These are phyloP conservation scores for Neoascochyta sp. DNA, from an alignment of 2,329 filamentous ascomycete species.

Conservation along the genomic window DNA sequence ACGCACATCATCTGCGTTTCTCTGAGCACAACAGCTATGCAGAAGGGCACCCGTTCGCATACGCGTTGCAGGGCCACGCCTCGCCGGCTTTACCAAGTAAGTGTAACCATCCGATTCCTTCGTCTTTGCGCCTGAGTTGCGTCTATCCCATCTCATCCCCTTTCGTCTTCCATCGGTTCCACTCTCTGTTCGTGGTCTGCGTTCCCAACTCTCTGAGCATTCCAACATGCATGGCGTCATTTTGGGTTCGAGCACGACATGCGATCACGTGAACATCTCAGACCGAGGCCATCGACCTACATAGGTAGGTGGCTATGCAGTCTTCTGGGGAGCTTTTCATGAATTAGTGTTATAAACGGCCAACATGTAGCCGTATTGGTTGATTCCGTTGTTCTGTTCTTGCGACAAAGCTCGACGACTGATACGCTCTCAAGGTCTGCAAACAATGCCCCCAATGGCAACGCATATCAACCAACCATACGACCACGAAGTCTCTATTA, in stretches of 20 bases:
- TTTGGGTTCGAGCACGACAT: conserved; percentile 14
- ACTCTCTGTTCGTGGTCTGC: conserved; percentile 11
- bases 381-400: conserved; percentile 4
- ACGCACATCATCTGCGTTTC: conserved; percentile 12
- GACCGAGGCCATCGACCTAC: conserved; percentile 11
- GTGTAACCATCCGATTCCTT: conserved; percentile 7
- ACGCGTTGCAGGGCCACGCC: conserved; percentile 21
- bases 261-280: conserved; percentile 18
- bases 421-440: conserved; percentile 26
- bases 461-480: conserved; percentile 21
- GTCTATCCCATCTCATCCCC: too few relatives aligned
- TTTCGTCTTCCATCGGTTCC: conserved; percentile 3
- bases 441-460: conserved; percentile 29
- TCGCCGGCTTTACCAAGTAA: conserved; percentile 21
- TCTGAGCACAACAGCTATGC: conserved; percentile 15
- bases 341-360: too few relatives aligned
- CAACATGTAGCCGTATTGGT: conserved; percentile 2
- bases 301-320: conserved; percentile 19
- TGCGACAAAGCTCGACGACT: conserved; percentile 15
- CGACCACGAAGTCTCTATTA: conserved; percentile 22
- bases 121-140: too few relatives aligned
- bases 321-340: conserved; percentile 1
- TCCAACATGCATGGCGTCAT: conserved; percentile 27
- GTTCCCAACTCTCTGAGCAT: conserved; percentile 14
- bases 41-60: conserved; percentile 15